Base-by-base conservation (phyloP, 805 yeast species). In the Metschnikowia amazonensis region DNA sequence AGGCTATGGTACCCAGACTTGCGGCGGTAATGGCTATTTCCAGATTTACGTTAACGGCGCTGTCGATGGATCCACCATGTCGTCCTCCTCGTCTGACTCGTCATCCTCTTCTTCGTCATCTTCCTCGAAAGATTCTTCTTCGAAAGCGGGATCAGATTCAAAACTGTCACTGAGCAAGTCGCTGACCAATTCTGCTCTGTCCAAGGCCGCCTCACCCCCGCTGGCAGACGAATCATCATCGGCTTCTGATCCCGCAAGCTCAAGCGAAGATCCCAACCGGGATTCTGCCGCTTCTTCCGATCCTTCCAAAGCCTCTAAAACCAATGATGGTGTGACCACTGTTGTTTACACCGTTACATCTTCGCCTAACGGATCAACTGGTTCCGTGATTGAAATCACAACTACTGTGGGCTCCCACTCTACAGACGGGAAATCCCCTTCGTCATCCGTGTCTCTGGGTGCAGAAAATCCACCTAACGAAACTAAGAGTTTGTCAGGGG, bases 1-100 rank as follows among this genome's bases (percentile, higher is more conserved):
- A 17, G 95, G 89, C n/a, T 88, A 75, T 63, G 76, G 79, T 8
- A 36, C 53, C 3, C 84, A 83, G 44, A 66, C 50, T 8, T 87
- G 96, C 64, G 86, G 85, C 27, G 66, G 74, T 18, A 55, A 60
- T 24, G 56, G 56, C 29, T 74, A 73, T 44, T 74, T 74, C 53
- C 62, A 69, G 29, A 76, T 81, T 14, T 79, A 67, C 49, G 64
- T 72, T 6, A 64, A 68, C 42, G 65, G 50, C 18, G 70, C 59
- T 32, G 67, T 52, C 4, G 49, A 47, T 5, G 55, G 52, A 10
- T 38, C 56, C 13, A 44, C 52, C 28, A 45, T 49, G 39, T 25
- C 56, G 11, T 34, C 56, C 32, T 10, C 52, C 7, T 25, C 54
- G 7, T 41, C 59, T 3, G n/a, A n/a, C n/a, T 45, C 55, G 8